These are phyloP conservation scores for Dictyostelium intermedium DNA, from an alignment of 78 protist genomes.

Conservation along the genomic window DNA sequence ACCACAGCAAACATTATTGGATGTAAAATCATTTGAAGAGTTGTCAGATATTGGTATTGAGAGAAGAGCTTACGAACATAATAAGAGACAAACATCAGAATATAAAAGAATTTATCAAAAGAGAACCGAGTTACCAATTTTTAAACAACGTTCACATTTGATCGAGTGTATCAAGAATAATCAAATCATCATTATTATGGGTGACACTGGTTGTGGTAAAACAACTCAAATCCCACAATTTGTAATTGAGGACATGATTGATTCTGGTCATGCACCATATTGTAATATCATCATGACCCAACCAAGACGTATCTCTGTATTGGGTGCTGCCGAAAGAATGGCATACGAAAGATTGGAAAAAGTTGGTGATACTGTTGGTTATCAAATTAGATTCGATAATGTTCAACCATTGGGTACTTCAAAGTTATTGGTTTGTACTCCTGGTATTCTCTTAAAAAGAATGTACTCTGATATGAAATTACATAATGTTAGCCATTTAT, in stretches of 20 bases:
- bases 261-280: conserved; percentile 23
- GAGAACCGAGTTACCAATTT: conserved; percentile 2
- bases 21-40: not conserved
- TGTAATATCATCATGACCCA: conserved; percentile 93
- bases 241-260: conserved; percentile 89
- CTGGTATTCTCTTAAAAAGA: conserved; percentile 97
- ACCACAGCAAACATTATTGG: not conserved
- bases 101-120: not conserved
- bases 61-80: not conserved
- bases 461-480: conserved; percentile 91
- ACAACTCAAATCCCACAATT: conserved; percentile 98
- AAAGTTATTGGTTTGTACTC: conserved; percentile 94
- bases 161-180: conserved; percentile 16
- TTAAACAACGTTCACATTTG: not conserved
- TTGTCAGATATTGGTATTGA: conserved; percentile 19
- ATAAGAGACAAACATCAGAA: not conserved
- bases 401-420: conserved; percentile 81
- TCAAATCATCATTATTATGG: conserved; percentile 58
- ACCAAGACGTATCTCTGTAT: conserved; percentile 98
- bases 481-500: conserved; percentile 86
- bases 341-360: conserved; percentile 91
- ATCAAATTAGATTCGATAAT: conserved; percentile 95
- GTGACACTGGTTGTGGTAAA: conserved; percentile 85
- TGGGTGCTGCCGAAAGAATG: conserved; percentile 95
- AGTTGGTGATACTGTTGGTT: conserved; percentile 92